A percentile compares a stretch with the other conserved stretches of the same genome.
These are phyloP conservation scores for Lentinula sp. DNA, from an alignment of 768 basidiomycete genomes.

Conservation along the genomic window DNA sequence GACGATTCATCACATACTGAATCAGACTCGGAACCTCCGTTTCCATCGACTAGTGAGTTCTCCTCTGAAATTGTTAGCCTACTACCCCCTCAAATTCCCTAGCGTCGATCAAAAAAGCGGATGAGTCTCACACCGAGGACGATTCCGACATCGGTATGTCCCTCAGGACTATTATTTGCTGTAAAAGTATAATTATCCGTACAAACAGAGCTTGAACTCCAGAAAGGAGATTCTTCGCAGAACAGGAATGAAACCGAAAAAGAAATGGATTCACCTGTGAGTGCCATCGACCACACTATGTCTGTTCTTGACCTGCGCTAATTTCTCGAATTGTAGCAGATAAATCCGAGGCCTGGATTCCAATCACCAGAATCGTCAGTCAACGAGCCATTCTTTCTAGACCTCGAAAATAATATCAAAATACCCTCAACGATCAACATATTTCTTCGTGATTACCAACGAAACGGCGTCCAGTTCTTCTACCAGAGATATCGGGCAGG, in stretches of 20 bases:
- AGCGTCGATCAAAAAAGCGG: neutral
- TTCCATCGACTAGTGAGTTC: neutral
- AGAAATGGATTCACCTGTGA: neutral
- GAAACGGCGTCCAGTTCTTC: constrained; percentile 81
- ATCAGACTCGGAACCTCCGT: neutral
- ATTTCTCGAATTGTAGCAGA: constrained; percentile 19
- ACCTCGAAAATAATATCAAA: constrained; percentile 35
- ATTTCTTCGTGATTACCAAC: constrained; percentile 86
- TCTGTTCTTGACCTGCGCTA: neutral
- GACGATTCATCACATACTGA: neutral
- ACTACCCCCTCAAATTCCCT: neutral
- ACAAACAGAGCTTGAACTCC: neutral
- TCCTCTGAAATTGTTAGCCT: too few relatives aligned
- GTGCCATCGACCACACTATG: neutral
- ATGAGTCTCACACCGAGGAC: neutral
- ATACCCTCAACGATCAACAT: constrained; percentile 74
- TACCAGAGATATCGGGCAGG: constrained; percentile 63
- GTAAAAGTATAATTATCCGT: neutral
- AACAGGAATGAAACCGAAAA: neutral
- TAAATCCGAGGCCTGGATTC: constrained; percentile 50
- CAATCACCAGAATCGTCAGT: constrained; percentile 32
- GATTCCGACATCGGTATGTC: neutral
- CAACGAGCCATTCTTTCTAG: constrained; percentile 46
- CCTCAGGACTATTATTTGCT: too few relatives aligned
- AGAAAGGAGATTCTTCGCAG: neutral